Percentiles rank a stretch among this genome's conserved stretches.
Evolutionary conservation across 345 rosid species (phyloP).

Genomic region (Citrus australasica): DNA sequence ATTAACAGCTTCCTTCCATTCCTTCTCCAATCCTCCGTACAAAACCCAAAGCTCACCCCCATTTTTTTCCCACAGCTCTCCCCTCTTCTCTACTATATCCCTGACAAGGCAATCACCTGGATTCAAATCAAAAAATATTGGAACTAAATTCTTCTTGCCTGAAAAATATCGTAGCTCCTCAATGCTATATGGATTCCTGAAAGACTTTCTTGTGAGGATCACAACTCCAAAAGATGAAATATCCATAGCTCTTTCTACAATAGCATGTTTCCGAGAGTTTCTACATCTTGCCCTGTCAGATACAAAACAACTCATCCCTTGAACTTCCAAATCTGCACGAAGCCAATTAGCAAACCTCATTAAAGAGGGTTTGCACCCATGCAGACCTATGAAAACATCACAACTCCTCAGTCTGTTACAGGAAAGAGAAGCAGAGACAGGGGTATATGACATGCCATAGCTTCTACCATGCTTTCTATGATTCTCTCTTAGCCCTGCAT

Average conservation of each 20-base stretch:
- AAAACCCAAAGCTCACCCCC: constrained; percentile 85
- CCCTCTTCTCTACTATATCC: constrained; percentile 92
- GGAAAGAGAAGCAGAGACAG: constrained; percentile 62
- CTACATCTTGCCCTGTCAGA: constrained; percentile 78
- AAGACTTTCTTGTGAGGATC: constrained; percentile 72
- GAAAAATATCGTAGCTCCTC: constrained; percentile 85
- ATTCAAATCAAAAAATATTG: constrained; percentile 76
- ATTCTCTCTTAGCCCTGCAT: constrained; percentile 29
- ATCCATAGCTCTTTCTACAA: constrained; percentile 79
- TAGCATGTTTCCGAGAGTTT: constrained; percentile 61
- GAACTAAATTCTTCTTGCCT: constrained; percentile 85
- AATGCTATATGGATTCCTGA: constrained; percentile 70
- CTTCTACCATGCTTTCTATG: constrained; percentile 39
- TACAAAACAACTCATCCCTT: constrained; percentile 88
- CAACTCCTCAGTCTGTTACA: constrained; percentile 66
- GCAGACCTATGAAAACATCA: constrained; percentile 78
- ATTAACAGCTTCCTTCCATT: constrained; percentile 87
- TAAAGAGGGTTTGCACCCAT: constrained; percentile 75
- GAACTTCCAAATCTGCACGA: constrained; percentile 82
- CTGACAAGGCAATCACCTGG: constrained; percentile 87
- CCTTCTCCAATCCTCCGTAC: constrained; percentile 86
- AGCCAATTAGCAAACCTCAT: constrained; percentile 84
- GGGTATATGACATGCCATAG: constrained; percentile 33
- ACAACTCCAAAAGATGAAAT: constrained; percentile 84
- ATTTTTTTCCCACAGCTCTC: constrained; percentile 90